Conservation (phyloP, 176 grass and related monocot species). For the Avena eriantha region DNA sequence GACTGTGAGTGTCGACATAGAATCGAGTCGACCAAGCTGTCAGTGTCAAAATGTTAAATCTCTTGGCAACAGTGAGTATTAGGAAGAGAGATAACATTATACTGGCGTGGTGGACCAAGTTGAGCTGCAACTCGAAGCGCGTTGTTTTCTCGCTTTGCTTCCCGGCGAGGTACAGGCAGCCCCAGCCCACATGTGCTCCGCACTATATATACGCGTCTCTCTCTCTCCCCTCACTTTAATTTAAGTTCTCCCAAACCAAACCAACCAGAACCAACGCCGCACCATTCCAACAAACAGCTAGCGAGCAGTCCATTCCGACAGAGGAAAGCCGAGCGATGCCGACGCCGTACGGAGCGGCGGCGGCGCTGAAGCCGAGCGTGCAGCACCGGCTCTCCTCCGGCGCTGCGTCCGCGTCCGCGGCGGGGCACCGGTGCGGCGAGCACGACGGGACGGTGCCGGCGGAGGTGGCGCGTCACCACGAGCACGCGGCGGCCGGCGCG, state of each 20-base stretch:
- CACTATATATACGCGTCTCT: neutral
- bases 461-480: conserved; percentile 65
- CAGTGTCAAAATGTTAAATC: too few species aligned
- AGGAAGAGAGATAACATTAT: too few species aligned
- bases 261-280: neutral
- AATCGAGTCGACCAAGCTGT: too few species aligned
- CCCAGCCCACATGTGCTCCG: neutral
- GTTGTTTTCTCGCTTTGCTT: neutral
- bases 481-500: conserved; percentile 30
- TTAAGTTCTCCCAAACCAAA: neutral
- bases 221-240: conserved; percentile 4
- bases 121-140: neutral
- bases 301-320: neutral
- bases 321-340: conserved; percentile 36
- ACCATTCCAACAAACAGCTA: neutral
- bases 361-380: conserved; percentile 39
- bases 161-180: neutral
- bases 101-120: too few species aligned
- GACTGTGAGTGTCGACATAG: too few species aligned
- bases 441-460: conserved; percentile 51
- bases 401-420: neutral
- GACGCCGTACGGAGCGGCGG: conserved; percentile 50
- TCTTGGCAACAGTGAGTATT: too few species aligned
- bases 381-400: conserved; percentile 24
- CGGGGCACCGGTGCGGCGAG: conserved; percentile 28